Base-by-base conservation (phyloP, 2,329 filamentous ascomycete genomes). In the Xylaria sp. region DNA sequence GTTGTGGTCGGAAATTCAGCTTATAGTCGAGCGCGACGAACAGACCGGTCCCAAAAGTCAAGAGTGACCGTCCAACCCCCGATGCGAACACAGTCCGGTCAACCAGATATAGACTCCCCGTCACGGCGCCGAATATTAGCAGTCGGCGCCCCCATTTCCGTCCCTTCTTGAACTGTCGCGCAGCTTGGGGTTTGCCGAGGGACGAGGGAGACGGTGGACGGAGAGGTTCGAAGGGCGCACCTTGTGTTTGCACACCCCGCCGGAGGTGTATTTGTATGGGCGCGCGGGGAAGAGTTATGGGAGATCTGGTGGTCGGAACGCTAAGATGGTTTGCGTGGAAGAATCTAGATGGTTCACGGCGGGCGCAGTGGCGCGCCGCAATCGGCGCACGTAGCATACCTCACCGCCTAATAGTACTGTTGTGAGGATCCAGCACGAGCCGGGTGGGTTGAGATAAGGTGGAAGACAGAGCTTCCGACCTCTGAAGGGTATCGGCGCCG, bases 11-110 rank as follows among this genome's bases (percentile, higher is more conserved):
- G 81, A 99, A 99, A 82, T 99, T 98, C 80, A 98, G 85, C 83
- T 98, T 98, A 85, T 99, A 98, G 83, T 99, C 96, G 28, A 94
- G 77, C 0, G 94, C 95, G 18, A 97, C 92, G 55, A 94, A 78
- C 12, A 97, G 83, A 8, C 94, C 95, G 2, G 89, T 89, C 50
- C 87, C 86, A 79, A 98, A 97, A 0, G 96, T 98, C 51, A 92
- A 91, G 51, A 92, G 81, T 28, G 92, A 95, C 65, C 96, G 92
- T 46, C 87, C 89, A 31, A 97, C 82, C 13, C 93, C 91, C 0
- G 92, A 91, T 60, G 94, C 93, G 81, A 96, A 97, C 77, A 92
- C 85, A 72, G 91, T 87, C 15, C 81, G 87, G 81, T 99, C 96
- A 69, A 91, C 76, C 10, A 88, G 80, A 79, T 93, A 97, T 63